Evolutionary conservation across 2,329 filamentous ascomycete genomes (phyloP), one percentile per base, ranked within the genome.

Genomic region (Claviceps maximensis): DNA sequence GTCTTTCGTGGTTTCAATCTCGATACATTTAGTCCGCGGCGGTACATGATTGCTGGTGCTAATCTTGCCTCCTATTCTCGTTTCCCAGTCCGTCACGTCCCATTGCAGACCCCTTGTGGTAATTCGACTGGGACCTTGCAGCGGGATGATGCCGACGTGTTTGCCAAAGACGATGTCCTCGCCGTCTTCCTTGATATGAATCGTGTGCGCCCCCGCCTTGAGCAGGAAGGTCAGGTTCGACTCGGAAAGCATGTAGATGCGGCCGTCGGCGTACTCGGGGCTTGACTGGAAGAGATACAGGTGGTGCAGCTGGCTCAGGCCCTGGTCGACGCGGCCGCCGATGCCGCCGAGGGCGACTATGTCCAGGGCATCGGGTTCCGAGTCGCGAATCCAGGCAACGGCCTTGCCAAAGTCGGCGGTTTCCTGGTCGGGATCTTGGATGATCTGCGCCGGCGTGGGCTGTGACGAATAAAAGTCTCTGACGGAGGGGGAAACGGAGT

Each of bases 341-440:
- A 97, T 77, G 2, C 90, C 89, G 42, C 91, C 90, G 7, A 96
- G 71, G 40, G 87, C 82, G 13, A 95, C 74, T n/a, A 95, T 82
- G 62, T 91, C 78, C 49, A 77, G 64, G 1, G 62, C 58, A 23
- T 56, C 31, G 5, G 68, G 55, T 44, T 65, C 56, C 29, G 65
- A 59, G 2, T 61, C 60, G 48, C 76, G 77, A 57, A 82, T 76
- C 68, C 77, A 84, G 58, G 68, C 74, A 59, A 86, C 78, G 61
- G 82, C 87, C 72, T 98, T 98, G 60, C 79, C 83, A 61, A 97
- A 95, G 67, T 98, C 93, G 29, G 93, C 95, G 21, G 84, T 86
- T 60, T 94, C 80, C 67, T 97, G 88, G 64, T 94, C 87, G n/a
- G 74, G 66, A 57, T 91, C 82, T 60, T 82, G 72, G 58, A 88